Evolutionary conservation across 1,284 basidiomycete species (phyloP).

Genomic region (Malassezia vespertilionis): DNA sequence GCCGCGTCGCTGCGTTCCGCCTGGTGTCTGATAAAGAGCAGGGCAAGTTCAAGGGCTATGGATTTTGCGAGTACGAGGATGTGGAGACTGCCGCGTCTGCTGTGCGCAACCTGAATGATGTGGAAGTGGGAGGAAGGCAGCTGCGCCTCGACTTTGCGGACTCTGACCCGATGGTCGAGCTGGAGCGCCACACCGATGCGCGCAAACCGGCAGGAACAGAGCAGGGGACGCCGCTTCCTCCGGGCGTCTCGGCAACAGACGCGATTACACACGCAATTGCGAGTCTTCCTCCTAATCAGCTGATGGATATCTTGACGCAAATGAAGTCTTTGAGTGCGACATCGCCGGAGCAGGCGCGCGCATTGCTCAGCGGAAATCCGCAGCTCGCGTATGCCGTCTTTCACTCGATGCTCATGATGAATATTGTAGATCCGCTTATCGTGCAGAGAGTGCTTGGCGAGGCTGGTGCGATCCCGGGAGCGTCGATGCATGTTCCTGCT

Average conservation of each 20-base stretch:
- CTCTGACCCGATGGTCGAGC: constrained; percentile 46
- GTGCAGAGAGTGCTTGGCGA: constrained; percentile 54
- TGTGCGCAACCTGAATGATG: constrained; percentile 71
- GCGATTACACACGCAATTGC: constrained; percentile 78
- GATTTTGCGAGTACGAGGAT: constrained; percentile 93
- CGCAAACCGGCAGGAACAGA: too few species aligned
- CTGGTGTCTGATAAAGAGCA: constrained; percentile 84
- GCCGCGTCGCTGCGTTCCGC: constrained; percentile 41
- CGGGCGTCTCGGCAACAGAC: constrained; percentile 69
- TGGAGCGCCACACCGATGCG: not conserved
- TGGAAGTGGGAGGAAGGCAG: constrained; percentile 67
- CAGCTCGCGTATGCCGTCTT: constrained; percentile 93
- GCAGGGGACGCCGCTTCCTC: constrained; percentile 62
- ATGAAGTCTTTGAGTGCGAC: constrained; percentile 92
- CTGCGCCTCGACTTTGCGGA: constrained; percentile 65
- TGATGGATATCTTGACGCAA: constrained; percentile 89
- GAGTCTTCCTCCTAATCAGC: constrained; percentile 67
- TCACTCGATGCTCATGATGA: constrained; percentile 84
- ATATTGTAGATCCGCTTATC: constrained; percentile 79
- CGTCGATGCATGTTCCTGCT: not conserved
- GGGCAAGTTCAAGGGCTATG: constrained; percentile 90
- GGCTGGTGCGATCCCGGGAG: constrained; percentile 49
- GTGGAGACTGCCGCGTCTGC: constrained; percentile 79
- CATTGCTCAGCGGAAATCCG: constrained; percentile 69
- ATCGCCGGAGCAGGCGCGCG: constrained; percentile 77